Conservation (phyloP, 345 rosid genomes). For the Arabidopsis suecica region DNA sequence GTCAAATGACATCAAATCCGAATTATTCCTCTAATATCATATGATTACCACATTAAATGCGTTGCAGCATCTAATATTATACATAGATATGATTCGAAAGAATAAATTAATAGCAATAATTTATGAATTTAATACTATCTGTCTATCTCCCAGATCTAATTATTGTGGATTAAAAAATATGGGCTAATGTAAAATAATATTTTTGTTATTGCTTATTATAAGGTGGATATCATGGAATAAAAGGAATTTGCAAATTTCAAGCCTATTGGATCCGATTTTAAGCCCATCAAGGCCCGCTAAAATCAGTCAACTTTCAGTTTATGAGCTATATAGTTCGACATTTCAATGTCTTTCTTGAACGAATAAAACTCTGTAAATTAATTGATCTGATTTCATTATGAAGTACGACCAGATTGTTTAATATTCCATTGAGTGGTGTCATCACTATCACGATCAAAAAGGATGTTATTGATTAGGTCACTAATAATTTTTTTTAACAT, state of each 20-base stretch:
- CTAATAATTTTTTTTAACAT: slow-evolving; percentile 7
- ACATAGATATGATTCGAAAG: slow-evolving; percentile 20
- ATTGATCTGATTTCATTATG: slow-evolving; percentile 17
- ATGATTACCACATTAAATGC: slow-evolving; percentile 30
- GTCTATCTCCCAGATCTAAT: background rate
- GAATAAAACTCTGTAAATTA: background rate
- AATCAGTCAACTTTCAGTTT: slow-evolving; percentile 1
- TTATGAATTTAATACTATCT: background rate
- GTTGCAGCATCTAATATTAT: background rate
- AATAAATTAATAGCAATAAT: background rate
- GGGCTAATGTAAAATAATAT: background rate
- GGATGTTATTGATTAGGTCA: slow-evolving; percentile 29
- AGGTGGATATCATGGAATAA: background rate
- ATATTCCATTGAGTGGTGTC: slow-evolving; percentile 33
- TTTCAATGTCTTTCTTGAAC: slow-evolving; percentile 10
- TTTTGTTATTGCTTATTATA: background rate
- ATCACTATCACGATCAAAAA: slow-evolving; percentile 35
- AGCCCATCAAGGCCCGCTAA: slow-evolving; percentile 21
- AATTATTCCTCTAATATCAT: slow-evolving; percentile 30
- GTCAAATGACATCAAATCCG: slow-evolving; percentile 31
- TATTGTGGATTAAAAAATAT: background rate
- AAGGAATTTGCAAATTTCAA: background rate
- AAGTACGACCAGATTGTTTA: slow-evolving; percentile 29
- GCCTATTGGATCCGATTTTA: slow-evolving; percentile 15
- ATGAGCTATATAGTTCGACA: slow-evolving; percentile 17